phyloP scores from a whole-genome alignment of 768 basidiomycete genomes.

The Boletales sp. region DNA sequence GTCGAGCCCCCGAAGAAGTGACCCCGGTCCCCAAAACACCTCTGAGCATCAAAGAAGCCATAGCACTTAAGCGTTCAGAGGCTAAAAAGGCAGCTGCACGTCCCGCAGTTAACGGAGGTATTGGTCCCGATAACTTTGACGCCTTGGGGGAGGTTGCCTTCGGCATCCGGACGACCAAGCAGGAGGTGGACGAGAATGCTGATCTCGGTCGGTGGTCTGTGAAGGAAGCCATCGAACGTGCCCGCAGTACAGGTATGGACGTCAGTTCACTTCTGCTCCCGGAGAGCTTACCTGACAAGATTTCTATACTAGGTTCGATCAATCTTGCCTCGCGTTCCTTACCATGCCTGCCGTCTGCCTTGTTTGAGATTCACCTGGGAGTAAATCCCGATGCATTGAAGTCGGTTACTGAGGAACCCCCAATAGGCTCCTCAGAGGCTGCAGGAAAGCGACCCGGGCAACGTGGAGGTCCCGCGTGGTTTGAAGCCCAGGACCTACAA shows the following conservation, averaged over 20 bases:
- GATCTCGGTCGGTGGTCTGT: conserved; percentile 58
- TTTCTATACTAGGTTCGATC: conserved; percentile 54
- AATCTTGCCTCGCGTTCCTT: conserved; percentile 74
- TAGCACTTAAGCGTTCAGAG: conserved; percentile 75
- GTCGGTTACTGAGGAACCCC: conserved; percentile 60
- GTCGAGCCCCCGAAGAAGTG: conserved; percentile 22
- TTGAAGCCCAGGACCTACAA: conserved; percentile 75
- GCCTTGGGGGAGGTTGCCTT: conserved; percentile 51
- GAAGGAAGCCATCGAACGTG: conserved; percentile 74
- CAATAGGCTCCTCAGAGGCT: conserved; percentile 36
- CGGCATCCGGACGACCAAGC: conserved; percentile 14
- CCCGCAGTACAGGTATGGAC: conserved; percentile 67
- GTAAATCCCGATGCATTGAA: conserved; percentile 68
- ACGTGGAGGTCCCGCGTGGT: conserved; percentile 61
- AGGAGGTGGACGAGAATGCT: conserved; percentile 47
- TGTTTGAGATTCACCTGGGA: conserved; percentile 79
- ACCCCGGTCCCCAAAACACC: conserved; percentile 29
- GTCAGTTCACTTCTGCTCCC: conserved; percentile 29
- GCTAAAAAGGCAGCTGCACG: conserved; percentile 54
- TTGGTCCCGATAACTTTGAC: conserved; percentile 35
- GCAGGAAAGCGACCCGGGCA: conserved; percentile 39
- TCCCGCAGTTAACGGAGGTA: conserved; percentile 23
- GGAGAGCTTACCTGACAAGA: conserved; percentile 46
- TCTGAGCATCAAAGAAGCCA: conserved; percentile 68
- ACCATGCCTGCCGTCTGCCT: conserved; percentile 67